Evolutionary conservation across 177 flowering plant species (phyloP).

Genomic region (Telopea speciosissima): DNA sequence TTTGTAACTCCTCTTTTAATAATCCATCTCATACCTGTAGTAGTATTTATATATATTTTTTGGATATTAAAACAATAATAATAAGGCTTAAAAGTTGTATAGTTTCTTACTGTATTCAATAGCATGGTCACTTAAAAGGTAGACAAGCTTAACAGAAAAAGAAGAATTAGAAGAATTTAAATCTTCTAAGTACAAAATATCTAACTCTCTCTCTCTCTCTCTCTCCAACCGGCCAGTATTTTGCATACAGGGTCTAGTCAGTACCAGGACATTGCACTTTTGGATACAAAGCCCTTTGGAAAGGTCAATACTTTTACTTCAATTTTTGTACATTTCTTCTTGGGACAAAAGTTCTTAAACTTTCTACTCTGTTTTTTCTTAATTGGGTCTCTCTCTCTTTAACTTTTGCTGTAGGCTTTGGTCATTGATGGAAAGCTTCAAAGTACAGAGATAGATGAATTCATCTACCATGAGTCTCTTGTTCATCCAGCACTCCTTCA

Average conservation of each 20-base stretch:
- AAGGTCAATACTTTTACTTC: slow-evolving; percentile 37
- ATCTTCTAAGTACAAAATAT: background rate
- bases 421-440: slow-evolving; percentile 95
- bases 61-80: too few species aligned
- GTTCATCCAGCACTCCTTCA: slow-evolving; percentile 88
- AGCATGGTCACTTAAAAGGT: slow-evolving; percentile 28
- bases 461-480: slow-evolving; percentile 89
- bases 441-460: slow-evolving; percentile 91
- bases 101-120: background rate
- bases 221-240: slow-evolving; percentile 37
- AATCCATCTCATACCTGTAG: background rate
- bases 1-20: too few species aligned
- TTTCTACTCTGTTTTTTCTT: background rate
- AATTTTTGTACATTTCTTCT: background rate
- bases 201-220: background rate
- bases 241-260: slow-evolving; percentile 69
- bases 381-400: background rate
- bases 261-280: slow-evolving; percentile 78
- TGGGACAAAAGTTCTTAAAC: background rate
- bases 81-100: background rate
- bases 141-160: slow-evolving; percentile 21
- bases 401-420: slow-evolving; percentile 41
- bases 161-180: background rate
- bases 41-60: too few species aligned
- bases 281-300: slow-evolving; percentile 94